Evolutionary conservation across 2,329 filamentous ascomycete species (phyloP), one percentile per base, ranked within the genome.

Genomic region (Aspergillus quadricinctus): DNA sequence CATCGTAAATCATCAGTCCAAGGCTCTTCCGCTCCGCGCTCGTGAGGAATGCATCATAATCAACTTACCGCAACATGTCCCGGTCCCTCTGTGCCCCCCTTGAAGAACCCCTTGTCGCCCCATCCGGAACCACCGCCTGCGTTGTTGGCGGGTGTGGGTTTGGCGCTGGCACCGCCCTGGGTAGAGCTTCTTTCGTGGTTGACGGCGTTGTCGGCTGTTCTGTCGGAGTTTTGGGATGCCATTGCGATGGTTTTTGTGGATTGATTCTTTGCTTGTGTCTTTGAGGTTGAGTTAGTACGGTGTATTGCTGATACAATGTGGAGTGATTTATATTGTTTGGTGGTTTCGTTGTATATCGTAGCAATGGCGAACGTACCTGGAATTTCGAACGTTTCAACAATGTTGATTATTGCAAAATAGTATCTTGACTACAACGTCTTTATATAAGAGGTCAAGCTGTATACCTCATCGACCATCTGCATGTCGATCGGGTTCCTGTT

Each of bases 131-230:
- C 64, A n/a, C 61, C 66, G 25, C 59, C 61, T 29, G 56, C 46
- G 50, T 66, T 66, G 61, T 70, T 71, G 28, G 67, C 68, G n/a
- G 70, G 68, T 0, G 66, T 70, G 14, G 68, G 67, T 14, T 54
- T 25, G 21, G 61, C 43, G 56, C 67, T 64, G 31, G 62, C 61
- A 48, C 67, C 69, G 27, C 68, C 68, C 7, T 53, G 31, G 23
- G 63, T 64, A n/a, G 61, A 35, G 10, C 49, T 51, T 8, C 55
- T 48, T n/a, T 48, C 59, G 23, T 58, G 61, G 52, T 62, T 67
- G 43, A 29, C 4, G 17, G 35, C 50, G 40, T 53, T 37, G 27
- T 51, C 43, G 21, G 19, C 7, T 43, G 40, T 49, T 29, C 52
- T 46, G 6, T 11, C 10, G 23, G 45, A 40, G 23, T 23, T 23